These are phyloP conservation scores for Phytophthora nicotianae DNA, from an alignment of 352 stramenopile genomes.

Conservation along the genomic window DNA sequence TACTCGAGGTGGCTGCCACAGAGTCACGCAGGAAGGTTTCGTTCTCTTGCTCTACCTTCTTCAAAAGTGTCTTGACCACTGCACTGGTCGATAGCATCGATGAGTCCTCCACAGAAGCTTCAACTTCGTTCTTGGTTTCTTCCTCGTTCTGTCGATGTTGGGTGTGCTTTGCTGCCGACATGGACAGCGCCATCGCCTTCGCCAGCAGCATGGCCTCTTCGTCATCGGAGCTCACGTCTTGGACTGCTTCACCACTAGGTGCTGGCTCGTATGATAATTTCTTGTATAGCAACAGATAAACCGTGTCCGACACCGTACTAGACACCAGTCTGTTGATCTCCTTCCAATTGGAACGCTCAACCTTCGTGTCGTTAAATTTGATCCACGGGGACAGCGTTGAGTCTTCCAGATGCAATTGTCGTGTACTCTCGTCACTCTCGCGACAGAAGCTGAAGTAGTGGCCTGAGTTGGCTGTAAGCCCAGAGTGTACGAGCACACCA, in stretches of 20 bases:
- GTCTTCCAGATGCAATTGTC: slow-evolving; percentile 82
- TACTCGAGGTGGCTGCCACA: slow-evolving; percentile 54
- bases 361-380: slow-evolving; percentile 91
- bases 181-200: slow-evolving; percentile 89
- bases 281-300: slow-evolving; percentile 91
- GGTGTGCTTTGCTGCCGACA: slow-evolving; percentile 72
- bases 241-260: slow-evolving; percentile 7
- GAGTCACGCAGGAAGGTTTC: slow-evolving; percentile 56
- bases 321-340: slow-evolving; percentile 82
- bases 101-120: slow-evolving; percentile 12
- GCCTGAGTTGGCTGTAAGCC: slow-evolving; percentile 87
- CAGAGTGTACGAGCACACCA: slow-evolving; percentile 89
- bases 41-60: slow-evolving; percentile 80
- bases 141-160: slow-evolving; percentile 43
- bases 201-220: slow-evolving; percentile 88
- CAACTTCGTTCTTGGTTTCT: slow-evolving; percentile 41
- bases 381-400: slow-evolving; percentile 85
- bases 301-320: slow-evolving; percentile 86
- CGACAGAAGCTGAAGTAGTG: slow-evolving; percentile 93
- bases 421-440: slow-evolving; percentile 70
- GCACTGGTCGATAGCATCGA: slow-evolving; percentile 24
- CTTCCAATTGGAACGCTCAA: slow-evolving; percentile 78
- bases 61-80: slow-evolving; percentile 56
- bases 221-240: slow-evolving; percentile 39
- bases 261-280: slow-evolving; percentile 65